Evolutionary conservation across 202 grass and related monocot genomes (phyloP), one percentile per base, ranked within the genome.

Genomic region (Schoenoplectus tabernaemontani): DNA sequence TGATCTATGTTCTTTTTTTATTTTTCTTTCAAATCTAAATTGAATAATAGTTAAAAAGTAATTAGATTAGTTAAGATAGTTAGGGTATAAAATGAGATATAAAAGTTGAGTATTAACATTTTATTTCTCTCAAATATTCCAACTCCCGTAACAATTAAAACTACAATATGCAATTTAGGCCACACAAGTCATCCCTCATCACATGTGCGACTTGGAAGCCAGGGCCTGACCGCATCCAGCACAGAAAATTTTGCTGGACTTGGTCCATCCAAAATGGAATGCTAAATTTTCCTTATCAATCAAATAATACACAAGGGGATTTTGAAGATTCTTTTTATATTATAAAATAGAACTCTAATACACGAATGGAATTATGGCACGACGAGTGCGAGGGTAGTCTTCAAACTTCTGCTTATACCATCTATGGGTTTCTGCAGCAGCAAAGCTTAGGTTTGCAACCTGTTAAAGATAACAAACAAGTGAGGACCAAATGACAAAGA

Each of bases 361-460:
- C 61, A 98, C 56, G 74, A 87, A 98, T 76, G 95, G 91, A 73
- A 95, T 92, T 51, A 95, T 90, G 10, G 96, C 96, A 47, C 82
- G 84, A 15, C 88, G 86, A 68, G 54, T 87, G 69, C 68, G 70
- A 46, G 96, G 92, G 79, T 99, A 99, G 68, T 91, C 85, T 59
- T 99, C 96, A 83, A 99, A 99, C 57, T 99, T 99, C 50, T 89
- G 85, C 80, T 85, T 82, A 47, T 99, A 99, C 96, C 91, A 99
- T 85, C 70, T 89, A 68, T 99, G 96, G 60, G 88, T 99, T 88
- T 95, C 81, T 59, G 86, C 83, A 6, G 92, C 91, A 26, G 92
- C 90, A 82, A 95, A 93, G 5, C 78, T 83, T 39, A 99, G 48
- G 44, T 99, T 99, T 41, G 88, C 79, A 81, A 92, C 91, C 96